These are phyloP conservation scores for Crithidia brevicula DNA, from an alignment of 208 protist species.

Conservation along the genomic window DNA sequence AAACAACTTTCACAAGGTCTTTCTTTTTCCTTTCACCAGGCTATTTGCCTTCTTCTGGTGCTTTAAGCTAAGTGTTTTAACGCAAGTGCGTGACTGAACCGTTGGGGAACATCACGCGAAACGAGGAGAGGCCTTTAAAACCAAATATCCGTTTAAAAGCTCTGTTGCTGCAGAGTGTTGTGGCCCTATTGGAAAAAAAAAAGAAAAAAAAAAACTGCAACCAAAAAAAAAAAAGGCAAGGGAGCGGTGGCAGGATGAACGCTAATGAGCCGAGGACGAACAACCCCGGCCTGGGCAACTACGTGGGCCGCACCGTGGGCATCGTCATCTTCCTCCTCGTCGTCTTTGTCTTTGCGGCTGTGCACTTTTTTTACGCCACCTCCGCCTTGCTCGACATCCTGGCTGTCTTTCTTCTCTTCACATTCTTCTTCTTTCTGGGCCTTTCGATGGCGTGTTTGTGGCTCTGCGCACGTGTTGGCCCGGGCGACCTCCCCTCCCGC, in stretches of 20 bases:
- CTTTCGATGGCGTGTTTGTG: slow-evolving; percentile 24
- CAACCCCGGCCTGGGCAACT: slow-evolving; percentile 27
- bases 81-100: no score
- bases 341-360: slow-evolving; percentile 14
- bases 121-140: no score
- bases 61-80: no score
- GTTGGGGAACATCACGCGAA: no score
- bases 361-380: slow-evolving; percentile 33
- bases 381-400: slow-evolving; percentile 23
- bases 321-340: slow-evolving; percentile 6
- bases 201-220: neutral
- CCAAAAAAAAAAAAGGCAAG: neutral
- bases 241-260: neutral
- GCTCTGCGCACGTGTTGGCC: slow-evolving; percentile 19
- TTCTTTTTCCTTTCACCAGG: no score
- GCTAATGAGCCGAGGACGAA: slow-evolving; percentile 11
- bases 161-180: no score
- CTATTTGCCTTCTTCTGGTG: no score
- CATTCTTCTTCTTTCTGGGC: slow-evolving; percentile 21
- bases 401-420: slow-evolving; percentile 17
- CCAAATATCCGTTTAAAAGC: no score
- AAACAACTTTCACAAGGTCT: no score
- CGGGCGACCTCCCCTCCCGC: slow-evolving; percentile 41
- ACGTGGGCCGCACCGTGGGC: slow-evolving; percentile 8
- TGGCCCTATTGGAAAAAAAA: no score